A percentile compares a stretch with the other conserved stretches of the same genome.
Conservation (phyloP, 352 stramenopile genomes). For the Aphanomyces invadans region DNA sequence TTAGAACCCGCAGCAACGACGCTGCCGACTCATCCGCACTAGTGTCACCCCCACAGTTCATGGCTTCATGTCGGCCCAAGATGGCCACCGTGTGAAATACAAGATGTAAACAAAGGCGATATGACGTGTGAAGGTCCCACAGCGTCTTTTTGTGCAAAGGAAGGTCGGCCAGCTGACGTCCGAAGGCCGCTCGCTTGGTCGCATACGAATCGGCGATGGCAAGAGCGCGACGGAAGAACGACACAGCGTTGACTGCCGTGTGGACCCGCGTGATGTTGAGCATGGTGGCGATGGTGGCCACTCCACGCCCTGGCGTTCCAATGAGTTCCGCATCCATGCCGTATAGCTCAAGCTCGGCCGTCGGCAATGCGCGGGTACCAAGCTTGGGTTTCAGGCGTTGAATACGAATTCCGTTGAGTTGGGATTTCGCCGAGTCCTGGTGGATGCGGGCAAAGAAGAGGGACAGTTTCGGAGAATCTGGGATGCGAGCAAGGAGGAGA, state of each 20-base stretch:
- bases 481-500: neutral
- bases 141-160: conserved; percentile 6
- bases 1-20: neutral
- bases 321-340: neutral
- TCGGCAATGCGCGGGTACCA: neutral
- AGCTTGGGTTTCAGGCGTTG: neutral
- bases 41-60: neutral
- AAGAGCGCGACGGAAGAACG: neutral
- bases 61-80: neutral
- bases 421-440: neutral
- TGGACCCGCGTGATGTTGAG: conserved; percentile 7
- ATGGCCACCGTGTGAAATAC: neutral
- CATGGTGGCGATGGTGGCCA: neutral
- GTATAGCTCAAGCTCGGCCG: neutral
- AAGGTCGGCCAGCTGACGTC: neutral
- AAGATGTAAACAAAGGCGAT: neutral
- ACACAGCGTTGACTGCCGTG: neutral
- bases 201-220: neutral
- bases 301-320: neutral
- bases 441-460: conserved; percentile 1
- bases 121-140: neutral
- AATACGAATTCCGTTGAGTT: neutral
- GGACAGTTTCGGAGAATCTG: neutral
- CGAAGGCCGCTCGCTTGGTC: neutral
- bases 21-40: neutral